Evolutionary conservation across 2,329 filamentous ascomycete genomes (phyloP), one percentile per base, ranked within the genome.

Genomic region (Bipolaris sorokiniana): DNA sequence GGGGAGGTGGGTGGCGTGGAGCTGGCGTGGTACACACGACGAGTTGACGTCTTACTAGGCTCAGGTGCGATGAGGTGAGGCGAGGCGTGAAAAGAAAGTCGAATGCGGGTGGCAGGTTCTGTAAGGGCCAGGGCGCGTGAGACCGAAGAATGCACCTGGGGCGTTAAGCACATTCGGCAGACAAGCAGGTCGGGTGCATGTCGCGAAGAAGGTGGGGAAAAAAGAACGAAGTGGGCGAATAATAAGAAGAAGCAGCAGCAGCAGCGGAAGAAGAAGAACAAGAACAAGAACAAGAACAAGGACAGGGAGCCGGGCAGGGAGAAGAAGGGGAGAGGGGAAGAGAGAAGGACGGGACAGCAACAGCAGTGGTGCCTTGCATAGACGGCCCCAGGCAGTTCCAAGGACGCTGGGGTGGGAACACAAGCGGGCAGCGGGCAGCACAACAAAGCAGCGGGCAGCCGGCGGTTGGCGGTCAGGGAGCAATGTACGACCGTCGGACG

Each of bases 281-380:
- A 37, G 34, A 16, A n/a, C 9, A 37, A 16, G 34, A 16, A n/a
- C 7, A n/a, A 7, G 7, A 6, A 11, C 23, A 31, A 10, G 26
- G n/a, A 13, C 7, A 38, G 10, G 7, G 23, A 26, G 11, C 11
- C 15, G 40, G 16, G 31, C 7, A 45, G 7, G 15, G 11, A 45
- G 42, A 16, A 9, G 26, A 16, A 15, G 42, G n/a, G n/a, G 28
- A 20, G 56, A 47, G 54, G 52, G 34, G 54, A 50, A 58, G 23
- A 40, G 23, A 40, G 40, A 36, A 20, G 28, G 47, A 40, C 59
- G 62, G 56, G 58, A 36, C 57, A 62, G 64, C 63, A 56, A 63
- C 59, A 66, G 61, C 63, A 62, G 66, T 74, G 28, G 37, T 42
- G 70, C 72, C 72, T 76, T 74, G 73, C 72, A 76, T 76, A 53